Evolutionary conservation across 2,329 filamentous ascomycete genomes (phyloP).

Genomic region (Cladophialophora exuberans): DNA sequence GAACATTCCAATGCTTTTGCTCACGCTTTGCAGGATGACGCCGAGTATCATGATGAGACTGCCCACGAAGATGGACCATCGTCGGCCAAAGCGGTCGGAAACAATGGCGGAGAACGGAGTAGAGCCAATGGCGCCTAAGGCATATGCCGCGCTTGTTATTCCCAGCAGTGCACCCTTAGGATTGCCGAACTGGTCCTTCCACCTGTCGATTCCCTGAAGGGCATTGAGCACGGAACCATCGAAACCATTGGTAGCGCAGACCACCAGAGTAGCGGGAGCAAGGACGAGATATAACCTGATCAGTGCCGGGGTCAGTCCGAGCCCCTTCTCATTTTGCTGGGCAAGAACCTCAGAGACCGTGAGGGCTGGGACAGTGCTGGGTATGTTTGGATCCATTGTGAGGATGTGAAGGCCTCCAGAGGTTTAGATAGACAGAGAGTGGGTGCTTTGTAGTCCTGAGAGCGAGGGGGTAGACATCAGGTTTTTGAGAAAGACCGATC

Average conservation of each 20-base stretch:
- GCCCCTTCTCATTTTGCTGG: not conserved
- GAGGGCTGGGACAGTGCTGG: not conserved
- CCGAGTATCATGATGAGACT: constrained; percentile 51
- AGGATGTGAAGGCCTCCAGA: not conserved
- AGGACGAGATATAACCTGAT: constrained; percentile 57
- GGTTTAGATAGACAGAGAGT: no score
- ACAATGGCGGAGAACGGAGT: constrained; percentile 51
- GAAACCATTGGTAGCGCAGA: constrained; percentile 49
- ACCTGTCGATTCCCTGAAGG: constrained; percentile 2
- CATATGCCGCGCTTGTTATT: constrained; percentile 58
- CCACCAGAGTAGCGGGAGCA: constrained; percentile 63
- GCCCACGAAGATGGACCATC: constrained; percentile 51
- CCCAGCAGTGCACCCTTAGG: constrained; percentile 45
- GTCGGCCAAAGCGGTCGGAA: constrained; percentile 52
- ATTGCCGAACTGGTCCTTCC: constrained; percentile 37
- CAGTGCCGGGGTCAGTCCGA: not conserved
- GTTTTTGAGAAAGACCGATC: not conserved
- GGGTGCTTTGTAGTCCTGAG: not conserved
- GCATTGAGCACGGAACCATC: constrained; percentile 22
- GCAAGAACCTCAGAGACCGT: constrained; percentile 3
- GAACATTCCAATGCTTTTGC: constrained; percentile 47
- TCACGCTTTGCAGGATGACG: constrained; percentile 38
- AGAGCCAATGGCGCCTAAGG: constrained; percentile 53
- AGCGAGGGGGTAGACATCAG: not conserved
- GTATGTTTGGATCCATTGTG: not conserved